Percentiles rank a stretch among this genome's conserved stretches.
These are phyloP conservation scores for Serendipita sp. DNA, from an alignment of 768 basidiomycete genomes.

Conservation along the genomic window DNA sequence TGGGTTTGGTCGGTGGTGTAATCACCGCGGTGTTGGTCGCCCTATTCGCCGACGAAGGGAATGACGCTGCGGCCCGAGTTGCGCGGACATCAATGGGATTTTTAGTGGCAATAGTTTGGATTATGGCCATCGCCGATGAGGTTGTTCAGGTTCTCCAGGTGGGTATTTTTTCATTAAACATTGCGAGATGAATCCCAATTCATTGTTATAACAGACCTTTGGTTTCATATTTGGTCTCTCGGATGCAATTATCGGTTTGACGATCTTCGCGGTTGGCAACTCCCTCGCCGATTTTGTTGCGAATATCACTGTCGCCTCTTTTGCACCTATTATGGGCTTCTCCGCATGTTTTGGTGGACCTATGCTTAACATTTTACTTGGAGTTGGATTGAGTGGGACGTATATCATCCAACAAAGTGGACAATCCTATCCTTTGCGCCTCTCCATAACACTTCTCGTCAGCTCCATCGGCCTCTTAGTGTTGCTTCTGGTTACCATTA, in stretches of 20 bases:
- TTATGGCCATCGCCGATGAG: conserved; percentile 95
- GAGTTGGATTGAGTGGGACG: conserved; percentile 81
- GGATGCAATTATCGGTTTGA: conserved; percentile 88
- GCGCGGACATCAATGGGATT: conserved; percentile 84
- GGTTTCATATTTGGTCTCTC: conserved; percentile 90
- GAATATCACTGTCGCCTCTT: conserved; percentile 89
- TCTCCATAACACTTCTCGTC: conserved; percentile 71
- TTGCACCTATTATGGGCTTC: conserved; percentile 88
- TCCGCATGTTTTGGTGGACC: conserved; percentile 89
- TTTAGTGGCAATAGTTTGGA: conserved; percentile 83
- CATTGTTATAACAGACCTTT: conserved; percentile 42
- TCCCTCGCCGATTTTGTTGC: conserved; percentile 93
- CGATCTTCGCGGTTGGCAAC: conserved; percentile 90
- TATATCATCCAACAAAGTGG: conserved; percentile 55
- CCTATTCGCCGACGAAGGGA: conserved; percentile 43
- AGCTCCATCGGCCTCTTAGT: conserved; percentile 68
- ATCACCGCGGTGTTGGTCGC: conserved; percentile 38
- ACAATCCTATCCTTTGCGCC: conserved; percentile 53
- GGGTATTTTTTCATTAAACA: conserved; percentile 11
- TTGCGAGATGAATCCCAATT: background rate
- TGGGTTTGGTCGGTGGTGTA: conserved; percentile 38
- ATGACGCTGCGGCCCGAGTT: conserved; percentile 40
- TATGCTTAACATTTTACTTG: conserved; percentile 82
- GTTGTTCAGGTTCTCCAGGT: conserved; percentile 85
- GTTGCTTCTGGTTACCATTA: conserved; percentile 56